Conservation (phyloP, 495 filamentous ascomycete genomes). For the Lasiosphaeris hirsuta region DNA sequence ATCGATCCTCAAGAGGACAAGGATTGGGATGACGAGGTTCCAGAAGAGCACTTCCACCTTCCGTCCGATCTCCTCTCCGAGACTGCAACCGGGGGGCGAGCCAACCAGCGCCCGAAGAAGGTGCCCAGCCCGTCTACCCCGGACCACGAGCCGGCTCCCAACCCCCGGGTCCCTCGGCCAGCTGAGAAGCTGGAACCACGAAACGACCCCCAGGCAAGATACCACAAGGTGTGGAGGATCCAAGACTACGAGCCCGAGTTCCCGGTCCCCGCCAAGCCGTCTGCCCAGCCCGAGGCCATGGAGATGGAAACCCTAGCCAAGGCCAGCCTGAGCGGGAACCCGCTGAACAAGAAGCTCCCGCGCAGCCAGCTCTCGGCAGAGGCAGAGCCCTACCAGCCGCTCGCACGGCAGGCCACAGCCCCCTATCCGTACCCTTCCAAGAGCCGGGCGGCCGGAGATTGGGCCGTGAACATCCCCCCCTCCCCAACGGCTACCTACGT, state of each 20-base stretch:
- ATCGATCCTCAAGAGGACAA: neutral
- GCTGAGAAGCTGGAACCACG: neutral
- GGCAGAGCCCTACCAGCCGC: conserved; percentile 7
- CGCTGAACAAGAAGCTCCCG: conserved; percentile 11
- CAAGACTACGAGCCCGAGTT: conserved; percentile 17
- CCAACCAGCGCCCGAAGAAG: neutral
- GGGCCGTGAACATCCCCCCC: conserved; percentile 20
- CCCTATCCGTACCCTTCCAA: conserved; percentile 10
- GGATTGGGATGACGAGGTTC: neutral
- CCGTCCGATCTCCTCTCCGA: neutral
- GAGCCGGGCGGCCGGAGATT: conserved; percentile 3
- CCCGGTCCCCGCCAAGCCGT: conserved; percentile 7
- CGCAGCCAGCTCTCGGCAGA: conserved; percentile 16
- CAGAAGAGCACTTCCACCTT: conserved; percentile 3
- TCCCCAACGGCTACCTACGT: conserved; percentile 16
- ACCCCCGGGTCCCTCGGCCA: neutral
- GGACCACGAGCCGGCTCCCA: neutral
- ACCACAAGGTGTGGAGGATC: conserved; percentile 18
- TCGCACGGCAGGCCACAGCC: neutral
- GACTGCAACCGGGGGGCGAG: neutral
- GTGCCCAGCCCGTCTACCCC: neutral
- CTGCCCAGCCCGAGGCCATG: neutral
- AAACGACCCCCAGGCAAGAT: neutral
- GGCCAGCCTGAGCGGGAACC: conserved; percentile 12
- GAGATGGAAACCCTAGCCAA: neutral